Base-by-base conservation (phyloP, 2,329 filamentous ascomycete species). In the Xylariaceae sp. region DNA sequence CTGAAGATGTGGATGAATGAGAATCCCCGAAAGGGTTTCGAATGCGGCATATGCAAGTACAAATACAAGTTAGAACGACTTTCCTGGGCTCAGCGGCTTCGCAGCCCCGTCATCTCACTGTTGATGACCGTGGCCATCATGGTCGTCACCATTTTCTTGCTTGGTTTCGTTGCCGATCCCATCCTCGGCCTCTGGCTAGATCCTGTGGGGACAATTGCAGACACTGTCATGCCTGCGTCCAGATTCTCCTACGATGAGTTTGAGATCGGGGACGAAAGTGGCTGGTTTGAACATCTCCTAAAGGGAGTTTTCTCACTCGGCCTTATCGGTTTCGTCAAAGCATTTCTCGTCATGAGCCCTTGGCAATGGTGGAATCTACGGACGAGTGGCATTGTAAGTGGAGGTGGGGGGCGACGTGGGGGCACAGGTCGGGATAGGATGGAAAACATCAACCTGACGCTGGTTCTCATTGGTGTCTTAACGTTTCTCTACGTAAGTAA, bases 261-360 rank as follows among this genome's bases (percentile, higher is more conserved):
- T 39, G 57, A 67, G 48, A 68, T 58, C 50, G 74, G 77, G 10
- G 70, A 77, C 27, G 73, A 78, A 47, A 64, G 74, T 11, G 79
- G 81, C 1, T 97, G 92, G 92, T 58, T 73, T 6, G 82, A 87
- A 56, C 93, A 98, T 63, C 93, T 96, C 55, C 53, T 86, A 47
- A 96, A 96, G 66, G 93, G 93, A 0, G 75, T 96, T 55, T 84
- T 92, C n/a, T 92, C 88, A 5, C 76, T 97, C 40, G 93, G 93
- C 6, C 70, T 97, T 6, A 70, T 97, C 16, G 91, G 92, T 0
- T 86, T 95, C 49, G 64, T 90, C 45, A 95, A 95, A 67, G 85
- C 86, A 22, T 73, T 94, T 42, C 68, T 94, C 40, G 78, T 83
- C 14, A 73, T 90, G 61, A 84, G 80, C 16, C 82, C 92, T 2